phyloP scores from a whole-genome alignment of 805 yeast species.

The Myxozyma nipponensis region DNA sequence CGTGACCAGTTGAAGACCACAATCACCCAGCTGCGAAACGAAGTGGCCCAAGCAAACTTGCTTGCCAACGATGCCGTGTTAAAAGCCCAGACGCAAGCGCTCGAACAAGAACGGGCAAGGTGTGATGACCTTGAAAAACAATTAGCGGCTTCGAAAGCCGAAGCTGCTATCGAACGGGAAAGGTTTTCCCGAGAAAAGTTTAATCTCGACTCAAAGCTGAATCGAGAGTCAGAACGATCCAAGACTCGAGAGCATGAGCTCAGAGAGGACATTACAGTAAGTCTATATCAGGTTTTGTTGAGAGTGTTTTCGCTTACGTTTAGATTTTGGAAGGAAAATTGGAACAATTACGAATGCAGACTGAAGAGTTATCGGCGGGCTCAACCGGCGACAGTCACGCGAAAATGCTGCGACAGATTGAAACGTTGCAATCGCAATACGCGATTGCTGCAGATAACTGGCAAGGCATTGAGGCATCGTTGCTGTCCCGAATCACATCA shows the following conservation, averaged over 20 bases:
- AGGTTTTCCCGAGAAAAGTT: constrained; percentile 34
- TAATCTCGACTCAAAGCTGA: constrained; percentile 32
- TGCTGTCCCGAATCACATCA: constrained; percentile 47
- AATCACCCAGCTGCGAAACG: constrained; percentile 29
- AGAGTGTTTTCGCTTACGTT: constrained; percentile 43
- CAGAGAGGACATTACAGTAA: constrained; percentile 28
- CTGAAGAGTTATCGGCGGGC: constrained; percentile 47
- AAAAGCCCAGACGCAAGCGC: constrained; percentile 33
- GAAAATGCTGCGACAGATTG: constrained; percentile 44
- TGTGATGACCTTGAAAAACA: constrained; percentile 33
- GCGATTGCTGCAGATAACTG: constrained; percentile 75
- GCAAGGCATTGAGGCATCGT: constrained; percentile 70
- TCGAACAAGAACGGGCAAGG: constrained; percentile 31
- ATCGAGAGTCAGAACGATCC: constrained; percentile 35
- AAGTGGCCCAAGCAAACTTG: constrained; percentile 32
- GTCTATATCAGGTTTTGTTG: constrained; percentile 25
- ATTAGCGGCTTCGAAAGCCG: constrained; percentile 35
- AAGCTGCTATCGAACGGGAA: constrained; percentile 37
- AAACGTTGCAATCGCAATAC: constrained; percentile 63
- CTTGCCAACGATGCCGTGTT: constrained; percentile 32
- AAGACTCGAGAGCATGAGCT: constrained; percentile 31
- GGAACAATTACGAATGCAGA: constrained; percentile 61
- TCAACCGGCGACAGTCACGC: constrained; percentile 36
- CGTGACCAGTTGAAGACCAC: constrained; percentile 21
- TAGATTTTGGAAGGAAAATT: constrained; percentile 61